These are phyloP conservation scores for Salix dunnii DNA, from an alignment of 345 rosid species.

Conservation along the genomic window DNA sequence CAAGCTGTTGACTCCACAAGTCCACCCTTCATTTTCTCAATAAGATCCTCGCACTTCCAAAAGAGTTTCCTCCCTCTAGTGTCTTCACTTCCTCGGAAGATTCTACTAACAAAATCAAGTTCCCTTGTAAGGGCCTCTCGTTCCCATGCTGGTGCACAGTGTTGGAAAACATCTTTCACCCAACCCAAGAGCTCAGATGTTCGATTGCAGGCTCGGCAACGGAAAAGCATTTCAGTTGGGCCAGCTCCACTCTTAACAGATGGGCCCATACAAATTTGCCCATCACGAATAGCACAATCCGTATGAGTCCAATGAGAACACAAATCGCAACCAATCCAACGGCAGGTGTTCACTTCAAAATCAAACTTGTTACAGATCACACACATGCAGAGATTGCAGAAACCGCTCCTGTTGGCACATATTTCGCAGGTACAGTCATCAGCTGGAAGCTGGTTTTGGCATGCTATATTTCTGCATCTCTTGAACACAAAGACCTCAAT, in stretches of 20 bases:
- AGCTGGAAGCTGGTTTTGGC: slow-evolving; percentile 85
- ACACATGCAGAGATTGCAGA: slow-evolving; percentile 98
- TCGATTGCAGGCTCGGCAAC: slow-evolving; percentile 81
- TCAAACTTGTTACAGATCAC: slow-evolving; percentile 95
- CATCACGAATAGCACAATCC: slow-evolving; percentile 92
- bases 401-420: slow-evolving; percentile 77
- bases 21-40: slow-evolving; percentile 80
- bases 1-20: slow-evolving; percentile 65
- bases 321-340: slow-evolving; percentile 97
- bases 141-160: slow-evolving; percentile 92
- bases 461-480: slow-evolving; percentile 89
- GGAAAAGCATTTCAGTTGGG: slow-evolving; percentile 81
- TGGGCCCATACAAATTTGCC: slow-evolving; percentile 72
- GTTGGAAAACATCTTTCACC: slow-evolving; percentile 97
- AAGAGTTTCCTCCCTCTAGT: slow-evolving; percentile 74
- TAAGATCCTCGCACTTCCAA: slow-evolving; percentile 87
- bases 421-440: slow-evolving; percentile 86
- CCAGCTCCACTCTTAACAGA: slow-evolving; percentile 65
- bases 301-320: slow-evolving; percentile 99
- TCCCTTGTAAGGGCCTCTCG: slow-evolving; percentile 77
- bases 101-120: slow-evolving; percentile 83
- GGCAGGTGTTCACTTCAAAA: slow-evolving; percentile 91
- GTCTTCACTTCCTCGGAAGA: slow-evolving; percentile 86
- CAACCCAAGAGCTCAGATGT: slow-evolving; percentile 93
- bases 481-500: slow-evolving; percentile 83